Evolutionary conservation across 116 monocot genomes (phyloP).

Genomic region (Posidonia oceanica): DNA sequence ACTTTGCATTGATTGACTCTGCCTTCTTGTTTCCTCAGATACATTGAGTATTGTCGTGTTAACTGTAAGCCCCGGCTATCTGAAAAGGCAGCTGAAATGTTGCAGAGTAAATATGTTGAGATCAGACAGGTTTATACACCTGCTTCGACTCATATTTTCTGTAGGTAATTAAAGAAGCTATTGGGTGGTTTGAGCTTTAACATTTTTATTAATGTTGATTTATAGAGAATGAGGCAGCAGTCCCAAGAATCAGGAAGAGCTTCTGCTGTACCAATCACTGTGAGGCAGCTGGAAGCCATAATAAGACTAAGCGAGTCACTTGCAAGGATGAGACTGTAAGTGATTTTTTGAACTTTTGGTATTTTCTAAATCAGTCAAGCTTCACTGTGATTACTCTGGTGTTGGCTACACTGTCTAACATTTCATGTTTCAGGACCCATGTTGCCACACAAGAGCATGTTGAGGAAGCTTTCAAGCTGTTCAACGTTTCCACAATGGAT

Average conservation of each 20-base stretch:
- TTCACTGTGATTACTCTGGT: neutral
- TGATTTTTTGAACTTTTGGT: neutral
- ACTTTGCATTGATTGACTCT: neutral
- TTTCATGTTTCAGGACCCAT: constrained; percentile 34
- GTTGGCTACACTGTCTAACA: neutral
- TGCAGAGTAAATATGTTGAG: constrained; percentile 89
- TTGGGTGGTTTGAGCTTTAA: neutral
- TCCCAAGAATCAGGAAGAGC: constrained; percentile 78
- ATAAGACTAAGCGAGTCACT: constrained; percentile 92
- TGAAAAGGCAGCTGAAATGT: constrained; percentile 89
- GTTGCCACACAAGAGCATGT: constrained; percentile 97
- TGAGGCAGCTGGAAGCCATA: constrained; percentile 99
- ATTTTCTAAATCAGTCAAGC: neutral
- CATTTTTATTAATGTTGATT: neutral
- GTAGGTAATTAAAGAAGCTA: neutral
- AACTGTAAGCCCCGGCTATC: constrained; percentile 73
- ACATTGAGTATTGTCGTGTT: constrained; percentile 50
- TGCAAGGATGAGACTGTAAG: constrained; percentile 96
- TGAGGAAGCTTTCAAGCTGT: constrained; percentile 87
- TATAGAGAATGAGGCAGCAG: constrained; percentile 92
- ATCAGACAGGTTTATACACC: constrained; percentile 68
- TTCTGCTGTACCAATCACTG: constrained; percentile 91
- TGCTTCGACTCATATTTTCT: neutral
- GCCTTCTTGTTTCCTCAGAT: neutral
- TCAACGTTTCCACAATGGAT: constrained; percentile 98